A percentile compares a stretch with the other conserved stretches of the same genome.
Evolutionary conservation across 1,284 basidiomycete genomes (phyloP).

Genomic region (Leccinum griseonigrum): DNA sequence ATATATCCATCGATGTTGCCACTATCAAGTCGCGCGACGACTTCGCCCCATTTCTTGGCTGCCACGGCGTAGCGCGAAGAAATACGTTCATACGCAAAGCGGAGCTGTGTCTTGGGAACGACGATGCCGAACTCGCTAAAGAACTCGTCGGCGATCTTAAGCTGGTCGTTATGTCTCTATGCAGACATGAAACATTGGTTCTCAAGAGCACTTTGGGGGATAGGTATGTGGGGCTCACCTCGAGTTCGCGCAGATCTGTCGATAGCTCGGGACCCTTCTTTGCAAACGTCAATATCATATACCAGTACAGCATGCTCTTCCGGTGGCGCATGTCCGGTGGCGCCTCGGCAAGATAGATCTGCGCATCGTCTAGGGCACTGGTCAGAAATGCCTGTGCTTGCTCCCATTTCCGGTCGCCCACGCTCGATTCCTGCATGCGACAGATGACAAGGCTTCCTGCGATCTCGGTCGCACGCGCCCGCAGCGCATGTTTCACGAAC

Average conservation of each 20-base stretch:
- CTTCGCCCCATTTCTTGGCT: constrained; percentile 42
- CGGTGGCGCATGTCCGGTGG: constrained; percentile 60
- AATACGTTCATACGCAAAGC: constrained; percentile 46
- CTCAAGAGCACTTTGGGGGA: not conserved
- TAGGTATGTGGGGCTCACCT: constrained; percentile 33
- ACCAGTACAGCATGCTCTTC: constrained; percentile 54
- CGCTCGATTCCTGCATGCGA: constrained; percentile 40
- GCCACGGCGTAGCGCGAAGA: constrained; percentile 42
- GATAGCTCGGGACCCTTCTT: constrained; percentile 48
- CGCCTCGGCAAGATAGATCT: constrained; percentile 48
- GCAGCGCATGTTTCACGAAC: constrained; percentile 50
- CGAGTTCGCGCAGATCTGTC: constrained; percentile 44
- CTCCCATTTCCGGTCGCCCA: constrained; percentile 45
- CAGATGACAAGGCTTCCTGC: constrained; percentile 50
- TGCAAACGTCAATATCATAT: constrained; percentile 47
- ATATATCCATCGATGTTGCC: constrained; percentile 19
- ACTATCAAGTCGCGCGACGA: constrained; percentile 38
- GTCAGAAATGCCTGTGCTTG: constrained; percentile 58
- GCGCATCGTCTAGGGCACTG: constrained; percentile 54
- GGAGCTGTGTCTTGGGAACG: constrained; percentile 46
- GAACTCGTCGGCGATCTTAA: constrained; percentile 49
- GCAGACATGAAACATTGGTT: not conserved
- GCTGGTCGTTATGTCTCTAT: constrained; percentile 41
- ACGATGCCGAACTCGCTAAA: constrained; percentile 39
- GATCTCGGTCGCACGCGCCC: constrained; percentile 57